These are phyloP conservation scores for Parsonsia alboflavescens DNA, from an alignment of 257 asterid species.

Conservation along the genomic window DNA sequence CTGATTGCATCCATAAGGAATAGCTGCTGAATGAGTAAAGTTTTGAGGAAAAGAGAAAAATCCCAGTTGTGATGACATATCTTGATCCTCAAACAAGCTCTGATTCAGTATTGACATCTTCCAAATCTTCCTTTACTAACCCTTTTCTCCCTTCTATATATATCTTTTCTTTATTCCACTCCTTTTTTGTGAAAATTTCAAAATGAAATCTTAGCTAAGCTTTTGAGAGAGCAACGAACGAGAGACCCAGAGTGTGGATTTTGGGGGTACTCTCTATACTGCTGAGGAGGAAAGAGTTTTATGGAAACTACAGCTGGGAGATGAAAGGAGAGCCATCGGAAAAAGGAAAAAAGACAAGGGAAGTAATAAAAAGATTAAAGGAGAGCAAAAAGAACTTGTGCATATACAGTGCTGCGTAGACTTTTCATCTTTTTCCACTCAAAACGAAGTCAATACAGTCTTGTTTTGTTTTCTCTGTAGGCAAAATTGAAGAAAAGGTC, in stretches of 20 bases:
- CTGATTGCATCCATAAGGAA: slow-evolving; percentile 41
- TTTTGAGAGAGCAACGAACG: background rate
- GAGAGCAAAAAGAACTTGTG: background rate
- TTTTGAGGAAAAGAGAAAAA: slow-evolving; percentile 42
- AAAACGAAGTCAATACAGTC: slow-evolving; percentile 9
- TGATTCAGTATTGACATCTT: slow-evolving; percentile 44
- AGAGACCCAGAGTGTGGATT: background rate
- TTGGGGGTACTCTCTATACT: too few relatives aligned
- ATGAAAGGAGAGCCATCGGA: slow-evolving; percentile 8
- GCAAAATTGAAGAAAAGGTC: background rate
- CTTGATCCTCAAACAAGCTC: slow-evolving; percentile 67
- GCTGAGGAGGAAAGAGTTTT: background rate
- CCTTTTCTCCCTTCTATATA: slow-evolving; percentile 6
- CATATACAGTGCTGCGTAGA: slow-evolving; percentile 1
- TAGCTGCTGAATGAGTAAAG: slow-evolving; percentile 16
- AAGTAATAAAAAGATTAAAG: background rate
- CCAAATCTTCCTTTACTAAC: slow-evolving; percentile 1
- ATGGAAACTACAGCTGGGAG: background rate
- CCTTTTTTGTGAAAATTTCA: background rate
- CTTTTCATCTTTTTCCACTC: background rate
- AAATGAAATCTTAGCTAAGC: background rate
- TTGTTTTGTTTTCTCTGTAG: background rate
- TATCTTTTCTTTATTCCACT: background rate
- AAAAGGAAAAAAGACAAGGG: slow-evolving; percentile 2
- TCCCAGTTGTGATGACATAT: slow-evolving; percentile 58